phyloP scores from a whole-genome alignment of 805 yeast genomes.

The Saturnispora halmiae region DNA sequence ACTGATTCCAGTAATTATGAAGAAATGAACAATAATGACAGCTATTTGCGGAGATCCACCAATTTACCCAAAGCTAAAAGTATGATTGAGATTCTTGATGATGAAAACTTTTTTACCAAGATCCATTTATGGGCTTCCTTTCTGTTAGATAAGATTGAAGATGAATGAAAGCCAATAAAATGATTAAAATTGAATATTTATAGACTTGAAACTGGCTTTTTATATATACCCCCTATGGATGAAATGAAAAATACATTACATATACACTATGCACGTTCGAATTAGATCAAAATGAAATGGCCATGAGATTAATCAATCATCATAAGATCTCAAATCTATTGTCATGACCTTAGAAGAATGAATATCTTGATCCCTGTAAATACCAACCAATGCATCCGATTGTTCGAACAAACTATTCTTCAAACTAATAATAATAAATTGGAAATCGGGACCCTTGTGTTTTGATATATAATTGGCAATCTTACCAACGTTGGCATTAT shows the following conservation, averaged over 20 bases:
- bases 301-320: constrained; percentile 18
- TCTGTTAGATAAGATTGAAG: constrained; percentile 30
- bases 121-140: constrained; percentile 59
- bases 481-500: constrained; percentile 74
- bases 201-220: neutral
- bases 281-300: neutral
- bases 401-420: constrained; percentile 81
- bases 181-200: too few relatives aligned
- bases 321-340: constrained; percentile 58
- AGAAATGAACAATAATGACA: constrained; percentile 35
- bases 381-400: constrained; percentile 88
- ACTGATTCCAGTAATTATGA: neutral
- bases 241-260: too few relatives aligned
- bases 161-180: constrained; percentile 1
- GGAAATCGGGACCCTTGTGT: constrained; percentile 70
- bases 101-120: constrained; percentile 44
- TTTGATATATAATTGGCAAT: constrained; percentile 79
- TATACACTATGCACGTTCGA: neutral
- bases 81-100: constrained; percentile 45
- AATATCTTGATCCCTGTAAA: constrained; percentile 69
- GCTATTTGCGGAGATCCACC: constrained; percentile 47
- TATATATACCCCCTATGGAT: too few relatives aligned
- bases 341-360: constrained; percentile 70
- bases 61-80: constrained; percentile 44
- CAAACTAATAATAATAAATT: constrained; percentile 86